Base-by-base conservation (phyloP, 2,329 filamentous ascomycete genomes). In the Chalaropsis ovoidea region DNA sequence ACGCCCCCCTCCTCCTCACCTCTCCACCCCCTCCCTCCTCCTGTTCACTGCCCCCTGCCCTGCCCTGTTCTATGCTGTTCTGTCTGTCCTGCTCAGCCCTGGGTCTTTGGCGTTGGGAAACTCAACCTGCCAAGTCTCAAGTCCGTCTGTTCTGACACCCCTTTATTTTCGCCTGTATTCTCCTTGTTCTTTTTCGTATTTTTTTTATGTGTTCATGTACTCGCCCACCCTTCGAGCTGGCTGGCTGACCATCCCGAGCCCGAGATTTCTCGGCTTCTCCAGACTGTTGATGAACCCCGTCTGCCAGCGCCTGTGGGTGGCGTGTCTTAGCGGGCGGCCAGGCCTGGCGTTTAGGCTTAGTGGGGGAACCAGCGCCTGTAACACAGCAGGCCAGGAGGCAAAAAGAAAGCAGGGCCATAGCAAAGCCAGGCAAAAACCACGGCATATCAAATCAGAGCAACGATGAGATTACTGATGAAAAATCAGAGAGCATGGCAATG, bases 191-290 rank as follows among this genome's bases (percentile, higher is more conserved):
- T 35, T 7, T 39, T 15, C 13, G 42, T 13, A 1, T 43, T 3
- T 43, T 13, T n/a, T n/a, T n/a, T n/a, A n/a, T n/a, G n/a, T n/a
- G n/a, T n/a, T n/a, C n/a, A n/a, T n/a, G n/a, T n/a, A n/a, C n/a
- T n/a, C n/a, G n/a, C 2, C 42, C 42, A 13, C 43, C 43, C 43
- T 17, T 4, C 43, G 2, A 3, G 7, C 4, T 47, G 43, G 8
- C 15, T 47, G 6, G 27, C 7, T 58, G 15, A 11, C 7, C 13
- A 10, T 39, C 4, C 27, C 54, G 54, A 58, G 19, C 54, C 27
- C 54, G 54, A 58, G 31, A n/a, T 35, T 35, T 58, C 54, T 58
- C 54, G 54, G 54, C 24, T 19, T 58, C 27, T 35, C 54, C 54
- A 58, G 54, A 35, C 5, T 22, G 54, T 35, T 17, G 22, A 19